A percentile compares a stretch with the other conserved stretches of the same genome.
phyloP scores from a whole-genome alignment of 108 stramenopile genomes.

The Cyclotella choctawhatcheeana region DNA sequence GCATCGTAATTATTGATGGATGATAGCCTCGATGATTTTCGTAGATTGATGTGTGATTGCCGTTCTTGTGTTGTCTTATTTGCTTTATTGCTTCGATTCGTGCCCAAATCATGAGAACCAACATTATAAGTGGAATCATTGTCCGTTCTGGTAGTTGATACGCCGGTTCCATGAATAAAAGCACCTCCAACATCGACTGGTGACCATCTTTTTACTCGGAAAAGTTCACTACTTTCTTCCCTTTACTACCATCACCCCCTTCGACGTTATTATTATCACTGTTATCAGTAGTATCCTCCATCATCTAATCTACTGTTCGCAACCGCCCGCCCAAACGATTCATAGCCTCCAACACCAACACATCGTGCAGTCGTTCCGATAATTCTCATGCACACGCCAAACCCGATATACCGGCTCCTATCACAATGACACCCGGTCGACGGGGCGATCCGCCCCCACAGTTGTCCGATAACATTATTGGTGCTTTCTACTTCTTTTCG shows the following conservation, averaged over 20 bases:
- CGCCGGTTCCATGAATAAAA: constrained; percentile 90
- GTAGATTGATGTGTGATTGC: too few species aligned
- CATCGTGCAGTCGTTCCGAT: constrained; percentile 71
- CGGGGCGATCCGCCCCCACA: constrained; percentile 38
- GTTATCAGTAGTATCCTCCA: constrained; percentile 20
- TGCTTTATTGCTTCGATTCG: constrained; percentile 16
- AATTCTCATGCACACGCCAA: constrained; percentile 81
- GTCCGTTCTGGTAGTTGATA: constrained; percentile 13
- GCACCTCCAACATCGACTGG: constrained; percentile 82
- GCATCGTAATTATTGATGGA: not conserved
- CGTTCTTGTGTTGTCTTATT: not conserved
- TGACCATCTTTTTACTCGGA: constrained; percentile 29
- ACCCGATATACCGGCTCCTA: constrained; percentile 79
- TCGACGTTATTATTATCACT: constrained; percentile 13
- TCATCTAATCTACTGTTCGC: constrained; percentile 47
- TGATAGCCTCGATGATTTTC: constrained; percentile 20
- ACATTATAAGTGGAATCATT: not conserved
- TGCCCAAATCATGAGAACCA: constrained; percentile 51
- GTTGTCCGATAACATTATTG: too few species aligned
- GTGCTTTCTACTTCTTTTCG: too few species aligned
- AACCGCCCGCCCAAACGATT: constrained; percentile 73
- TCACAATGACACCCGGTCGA: constrained; percentile 66
- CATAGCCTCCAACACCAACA: constrained; percentile 79
- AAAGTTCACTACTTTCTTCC: constrained; percentile 12
- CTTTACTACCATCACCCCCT: not conserved